Percentiles rank a stretch among this genome's conserved stretches.
Conservation (phyloP, 345 rosid species). For the Eucalyptus dawsonii region DNA sequence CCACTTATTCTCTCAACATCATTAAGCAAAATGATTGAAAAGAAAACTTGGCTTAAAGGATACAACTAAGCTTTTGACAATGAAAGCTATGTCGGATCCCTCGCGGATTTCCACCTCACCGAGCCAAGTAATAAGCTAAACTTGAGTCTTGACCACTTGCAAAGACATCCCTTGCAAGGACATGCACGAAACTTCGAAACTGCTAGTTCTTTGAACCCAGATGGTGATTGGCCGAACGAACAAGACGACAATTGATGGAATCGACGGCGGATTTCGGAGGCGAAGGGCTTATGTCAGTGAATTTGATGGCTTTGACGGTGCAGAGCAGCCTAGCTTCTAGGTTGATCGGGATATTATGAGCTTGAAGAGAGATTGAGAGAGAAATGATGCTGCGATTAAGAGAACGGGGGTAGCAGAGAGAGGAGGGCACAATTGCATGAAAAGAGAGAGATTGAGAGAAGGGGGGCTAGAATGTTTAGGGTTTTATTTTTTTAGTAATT, state of each 20-base stretch:
- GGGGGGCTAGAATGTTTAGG: no score
- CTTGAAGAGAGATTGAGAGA: no score
- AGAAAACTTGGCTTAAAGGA: slow-evolving; percentile 12
- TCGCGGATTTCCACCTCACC: slow-evolving; percentile 20
- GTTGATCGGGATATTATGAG: no score
- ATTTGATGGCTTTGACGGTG: accelerated
- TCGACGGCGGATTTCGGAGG: accelerated
- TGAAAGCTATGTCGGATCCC: slow-evolving; percentile 28
- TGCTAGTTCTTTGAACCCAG: accelerated
- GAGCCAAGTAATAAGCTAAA: slow-evolving; percentile 36
- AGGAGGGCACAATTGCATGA: no score
- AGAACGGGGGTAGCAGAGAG: no score
- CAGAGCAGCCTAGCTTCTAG: accelerated
- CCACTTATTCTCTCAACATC: not conserved
- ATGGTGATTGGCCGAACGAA: accelerated
- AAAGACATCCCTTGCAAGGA: no score
- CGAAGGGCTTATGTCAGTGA: no score
- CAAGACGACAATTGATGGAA: no score
- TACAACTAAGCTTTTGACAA: slow-evolving; percentile 46
- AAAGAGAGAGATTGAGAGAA: no score
- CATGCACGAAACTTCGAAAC: no score
- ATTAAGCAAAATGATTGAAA: not conserved
- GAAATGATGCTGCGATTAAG: accelerated
- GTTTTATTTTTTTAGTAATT: no score
- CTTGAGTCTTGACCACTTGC: slow-evolving; percentile 7